These are phyloP conservation scores for Podila epicladia DNA, from an alignment of 192 early-diverging fungal genomes.

Conservation along the genomic window DNA sequence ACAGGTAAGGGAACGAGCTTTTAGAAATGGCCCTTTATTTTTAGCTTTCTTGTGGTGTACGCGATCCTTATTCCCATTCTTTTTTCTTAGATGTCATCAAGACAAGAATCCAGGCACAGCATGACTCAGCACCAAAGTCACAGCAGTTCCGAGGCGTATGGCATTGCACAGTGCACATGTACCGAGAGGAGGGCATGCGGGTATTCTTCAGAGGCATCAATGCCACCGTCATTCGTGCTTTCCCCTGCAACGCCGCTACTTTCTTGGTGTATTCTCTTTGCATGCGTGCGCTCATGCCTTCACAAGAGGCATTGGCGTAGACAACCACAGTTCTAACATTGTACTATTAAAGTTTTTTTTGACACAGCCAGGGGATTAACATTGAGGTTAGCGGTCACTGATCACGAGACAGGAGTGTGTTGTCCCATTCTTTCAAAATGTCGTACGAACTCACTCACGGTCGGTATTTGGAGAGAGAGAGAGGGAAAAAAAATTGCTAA, in stretches of 20 bases:
- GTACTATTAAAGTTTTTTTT: too few species aligned
- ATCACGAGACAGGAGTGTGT: too few species aligned
- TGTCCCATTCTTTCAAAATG: too few species aligned
- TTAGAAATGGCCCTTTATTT: not conserved
- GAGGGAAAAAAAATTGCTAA: too few species aligned
- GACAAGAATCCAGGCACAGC: constrained; percentile 66
- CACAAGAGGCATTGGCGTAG: constrained; percentile 37
- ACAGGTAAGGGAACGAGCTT: constrained; percentile 51
- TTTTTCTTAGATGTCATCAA: constrained; percentile 62
- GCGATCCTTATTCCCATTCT: not conserved
- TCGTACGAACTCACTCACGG: too few species aligned
- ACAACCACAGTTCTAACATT: too few species aligned
- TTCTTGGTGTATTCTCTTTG: constrained; percentile 65
- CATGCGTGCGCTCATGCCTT: constrained; percentile 55
- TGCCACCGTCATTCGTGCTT: constrained; percentile 66
- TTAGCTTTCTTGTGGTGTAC: not conserved
- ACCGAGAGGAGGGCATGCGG: constrained; percentile 62
- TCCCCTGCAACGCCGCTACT: constrained; percentile 69
- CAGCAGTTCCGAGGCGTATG: constrained; percentile 53
- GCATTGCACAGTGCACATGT: constrained; percentile 56
- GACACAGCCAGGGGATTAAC: too few species aligned
- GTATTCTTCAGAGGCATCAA: constrained; percentile 66
- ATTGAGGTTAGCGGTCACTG: too few species aligned
- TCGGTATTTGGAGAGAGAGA: too few species aligned
- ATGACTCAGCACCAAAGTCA: constrained; percentile 34